phyloP scores from a whole-genome alignment of 2,329 filamentous ascomycete genomes.

The Penicillium verrucosum region DNA sequence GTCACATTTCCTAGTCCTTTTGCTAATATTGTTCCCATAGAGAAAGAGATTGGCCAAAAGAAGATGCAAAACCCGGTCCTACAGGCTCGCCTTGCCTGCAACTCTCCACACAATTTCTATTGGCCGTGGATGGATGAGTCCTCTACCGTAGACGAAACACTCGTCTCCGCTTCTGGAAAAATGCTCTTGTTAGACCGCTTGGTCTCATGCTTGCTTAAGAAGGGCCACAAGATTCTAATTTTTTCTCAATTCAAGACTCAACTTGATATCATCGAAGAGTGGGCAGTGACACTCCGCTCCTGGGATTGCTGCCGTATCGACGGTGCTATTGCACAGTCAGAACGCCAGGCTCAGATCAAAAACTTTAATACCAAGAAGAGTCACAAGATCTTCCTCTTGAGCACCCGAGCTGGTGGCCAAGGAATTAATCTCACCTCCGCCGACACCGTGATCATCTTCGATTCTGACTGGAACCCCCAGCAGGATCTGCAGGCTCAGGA shows the following conservation, averaged over 20 bases:
- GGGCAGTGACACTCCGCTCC: constrained; percentile 69
- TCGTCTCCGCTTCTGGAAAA: constrained; percentile 87
- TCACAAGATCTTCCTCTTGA: constrained; percentile 77
- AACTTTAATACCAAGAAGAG: constrained; percentile 66
- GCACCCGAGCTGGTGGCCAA: constrained; percentile 87
- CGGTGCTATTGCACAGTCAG: constrained; percentile 73
- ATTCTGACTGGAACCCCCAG: constrained; percentile 91
- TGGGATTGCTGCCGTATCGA: constrained; percentile 91
- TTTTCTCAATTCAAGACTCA: constrained; percentile 97
- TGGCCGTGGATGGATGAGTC: constrained; percentile 73
- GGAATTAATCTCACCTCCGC: constrained; percentile 91
- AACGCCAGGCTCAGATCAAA: constrained; percentile 67
- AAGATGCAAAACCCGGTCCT: constrained; percentile 91
- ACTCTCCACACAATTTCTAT: constrained; percentile 95
- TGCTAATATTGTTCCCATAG: constrained; percentile 42
- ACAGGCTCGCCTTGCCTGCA: constrained; percentile 87
- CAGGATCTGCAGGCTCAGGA: constrained; percentile 97
- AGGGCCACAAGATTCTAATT: constrained; percentile 85
- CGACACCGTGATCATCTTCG: constrained; percentile 89
- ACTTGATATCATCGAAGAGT: constrained; percentile 85
- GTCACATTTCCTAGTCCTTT: not conserved
- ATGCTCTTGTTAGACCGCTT: constrained; percentile 91
- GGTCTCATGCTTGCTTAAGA: constrained; percentile 68
- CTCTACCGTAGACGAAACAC: constrained; percentile 67
- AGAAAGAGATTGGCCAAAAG: constrained; percentile 83